Base-by-base conservation (phyloP, 352 stramenopile species). In the Phytophthora constricta region DNA sequence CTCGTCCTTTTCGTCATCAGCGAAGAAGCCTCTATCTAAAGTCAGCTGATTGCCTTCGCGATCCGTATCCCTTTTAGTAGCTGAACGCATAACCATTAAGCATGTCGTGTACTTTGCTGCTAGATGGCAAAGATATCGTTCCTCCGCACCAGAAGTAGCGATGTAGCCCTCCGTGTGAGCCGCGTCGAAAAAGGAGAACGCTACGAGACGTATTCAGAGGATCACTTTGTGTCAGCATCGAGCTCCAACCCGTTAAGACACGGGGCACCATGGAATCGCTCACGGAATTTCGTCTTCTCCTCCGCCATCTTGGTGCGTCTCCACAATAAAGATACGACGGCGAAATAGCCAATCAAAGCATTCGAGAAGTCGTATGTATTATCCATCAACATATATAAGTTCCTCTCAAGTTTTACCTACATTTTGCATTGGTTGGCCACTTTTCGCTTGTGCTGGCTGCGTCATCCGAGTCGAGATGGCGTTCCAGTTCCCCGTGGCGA, bases 401-500 rank as follows among this genome's bases (percentile, higher is more conserved):
- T n/a, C n/a, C n/a, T n/a, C n/a, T n/a, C n/a, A n/a, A n/a, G n/a
- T n/a, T n/a, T n/a, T n/a, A n/a, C n/a, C n/a, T n/a, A n/a, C n/a
- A n/a, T n/a, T n/a, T n/a, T n/a, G n/a, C n/a, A n/a, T 55, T 69
- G 46, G 19, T 63, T 74, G 53, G 66, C 31, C 48, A 46, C 39
- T 59, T 70, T 54, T 48, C n/a, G n/a, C 27, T 23, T 34, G 41
- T 20, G 13, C 37, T 31, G 14, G n/a, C 9, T 43, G 8, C n/a
- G n/a, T 10, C 53, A 43, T 39, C 61, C 22, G n/a, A 34, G 33
- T 39, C 42, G 47, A 33, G 51, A 80, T 82, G 78, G 58, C 77
- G 77, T 85, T 88, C 58, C 78, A 86, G 67, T 93, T 93, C 63
- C 85, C 85, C 33, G 84, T 93, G 50, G 78, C 85, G 25, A 89